These are phyloP conservation scores for Canavalia ensiformis DNA, from an alignment of 306 rosid species.

Conservation along the genomic window DNA sequence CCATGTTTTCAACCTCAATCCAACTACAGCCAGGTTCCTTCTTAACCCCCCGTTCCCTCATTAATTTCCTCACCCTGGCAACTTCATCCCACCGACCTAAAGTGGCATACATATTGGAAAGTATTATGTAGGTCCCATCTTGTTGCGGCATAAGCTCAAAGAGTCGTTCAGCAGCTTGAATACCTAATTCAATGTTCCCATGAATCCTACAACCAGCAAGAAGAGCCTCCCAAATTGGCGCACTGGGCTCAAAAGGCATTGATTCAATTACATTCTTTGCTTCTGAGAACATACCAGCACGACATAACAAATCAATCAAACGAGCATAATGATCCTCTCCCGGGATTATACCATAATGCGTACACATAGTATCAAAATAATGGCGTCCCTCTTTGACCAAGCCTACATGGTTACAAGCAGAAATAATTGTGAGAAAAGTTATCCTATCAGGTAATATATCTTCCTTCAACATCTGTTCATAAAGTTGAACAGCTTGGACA, in stretches of 20 bases:
- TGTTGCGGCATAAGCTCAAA: constrained; percentile 57
- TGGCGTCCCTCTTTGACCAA: constrained; percentile 57
- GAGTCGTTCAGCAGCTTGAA: constrained; percentile 58
- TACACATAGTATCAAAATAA: constrained; percentile 57
- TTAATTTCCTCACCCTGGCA: constrained; percentile 58
- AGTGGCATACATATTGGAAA: constrained; percentile 65
- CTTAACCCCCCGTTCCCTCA: constrained; percentile 64
- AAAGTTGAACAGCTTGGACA: constrained; percentile 56
- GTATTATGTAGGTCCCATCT: constrained; percentile 61
- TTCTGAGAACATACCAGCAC: constrained; percentile 61
- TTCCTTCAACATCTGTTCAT: constrained; percentile 63
- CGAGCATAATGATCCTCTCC: constrained; percentile 68
- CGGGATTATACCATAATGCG: constrained; percentile 54
- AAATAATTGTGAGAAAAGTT: constrained; percentile 64
- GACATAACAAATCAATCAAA: constrained; percentile 61
- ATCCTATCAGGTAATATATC: constrained; percentile 61
- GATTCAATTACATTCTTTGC: constrained; percentile 56
- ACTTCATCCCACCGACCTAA: constrained; percentile 65
- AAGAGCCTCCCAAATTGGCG: constrained; percentile 67
- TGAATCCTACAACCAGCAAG: constrained; percentile 65
- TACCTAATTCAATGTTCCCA: constrained; percentile 61
- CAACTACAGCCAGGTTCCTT: constrained; percentile 73
- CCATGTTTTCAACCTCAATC: constrained; percentile 64
- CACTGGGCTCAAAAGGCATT: constrained; percentile 60
- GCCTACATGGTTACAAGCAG: constrained; percentile 68